Evolutionary conservation across 129 eudicot species (phyloP).

Genomic region (Smallanthus sonchifolius): DNA sequence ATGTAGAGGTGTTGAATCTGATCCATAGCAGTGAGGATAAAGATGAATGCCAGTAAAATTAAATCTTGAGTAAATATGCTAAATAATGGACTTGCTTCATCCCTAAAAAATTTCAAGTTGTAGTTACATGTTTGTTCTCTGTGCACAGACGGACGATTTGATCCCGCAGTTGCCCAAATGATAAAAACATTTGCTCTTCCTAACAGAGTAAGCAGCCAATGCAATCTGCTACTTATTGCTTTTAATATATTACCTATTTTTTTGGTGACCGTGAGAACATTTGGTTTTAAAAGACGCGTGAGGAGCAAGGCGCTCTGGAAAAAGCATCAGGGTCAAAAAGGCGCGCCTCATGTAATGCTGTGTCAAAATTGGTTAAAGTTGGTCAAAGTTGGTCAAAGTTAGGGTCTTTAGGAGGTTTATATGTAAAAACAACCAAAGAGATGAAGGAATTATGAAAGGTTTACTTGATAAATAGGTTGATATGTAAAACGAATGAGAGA

Average conservation of each 20-base stretch:
- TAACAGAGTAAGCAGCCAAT: constrained; percentile 35
- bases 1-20: not conserved
- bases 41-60: not conserved
- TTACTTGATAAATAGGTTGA: too few species aligned
- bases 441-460: too few species aligned
- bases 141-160: constrained; percentile 13
- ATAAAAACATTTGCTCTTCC: constrained; percentile 42
- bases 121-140: constrained; percentile 8
- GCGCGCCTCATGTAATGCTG: too few species aligned
- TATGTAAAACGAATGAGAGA: too few species aligned
- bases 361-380: too few species aligned
- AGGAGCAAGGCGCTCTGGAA: too few species aligned
- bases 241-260: not conserved
- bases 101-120: not conserved
- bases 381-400: too few species aligned
- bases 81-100: not conserved
- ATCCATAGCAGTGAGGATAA: not conserved
- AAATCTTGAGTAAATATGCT: not conserved
- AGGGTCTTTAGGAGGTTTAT: too few species aligned
- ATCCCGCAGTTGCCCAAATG: constrained; percentile 32
- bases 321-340: too few species aligned
- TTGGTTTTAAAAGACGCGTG: too few species aligned
- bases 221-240: constrained; percentile 10
- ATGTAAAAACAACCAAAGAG: too few species aligned
- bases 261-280: not conserved